phyloP scores from a whole-genome alignment of 1,284 basidiomycete genomes.

The Rhizoctonia solani region DNA sequence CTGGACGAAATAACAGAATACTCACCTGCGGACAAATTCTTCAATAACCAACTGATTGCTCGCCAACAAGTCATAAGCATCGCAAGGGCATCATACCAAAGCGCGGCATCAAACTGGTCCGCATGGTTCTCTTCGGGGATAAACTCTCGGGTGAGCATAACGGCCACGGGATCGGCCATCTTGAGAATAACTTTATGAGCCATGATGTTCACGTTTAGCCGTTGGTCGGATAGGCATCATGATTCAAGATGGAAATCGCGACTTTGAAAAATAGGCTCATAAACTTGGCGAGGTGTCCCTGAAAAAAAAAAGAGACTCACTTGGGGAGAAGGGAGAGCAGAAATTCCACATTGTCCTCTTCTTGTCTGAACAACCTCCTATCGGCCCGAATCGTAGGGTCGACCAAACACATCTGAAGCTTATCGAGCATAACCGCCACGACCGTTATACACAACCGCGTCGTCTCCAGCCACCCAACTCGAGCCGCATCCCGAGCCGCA shows the following conservation, averaged over 20 bases:
- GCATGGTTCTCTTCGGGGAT: constrained; percentile 65
- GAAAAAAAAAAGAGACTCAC: constrained; percentile 51
- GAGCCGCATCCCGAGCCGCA: constrained; percentile 65
- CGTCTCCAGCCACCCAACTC: constrained; percentile 89
- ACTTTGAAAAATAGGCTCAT: constrained; percentile 83
- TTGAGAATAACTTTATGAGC: constrained; percentile 88
- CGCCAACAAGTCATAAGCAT: constrained; percentile 85
- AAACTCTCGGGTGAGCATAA: constrained; percentile 78
- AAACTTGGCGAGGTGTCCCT: constrained; percentile 71
- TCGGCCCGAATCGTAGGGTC: constrained; percentile 67
- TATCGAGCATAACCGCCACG: constrained; percentile 89
- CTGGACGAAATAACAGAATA: constrained; percentile 23
- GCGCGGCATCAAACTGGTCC: constrained; percentile 69
- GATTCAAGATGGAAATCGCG: constrained; percentile 78
- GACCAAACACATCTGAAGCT: constrained; percentile 79
- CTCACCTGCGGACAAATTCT: constrained; percentile 85
- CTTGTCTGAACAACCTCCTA: constrained; percentile 66
- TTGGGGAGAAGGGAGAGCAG: constrained; percentile 84
- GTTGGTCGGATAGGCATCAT: constrained; percentile 90
- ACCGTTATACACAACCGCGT: constrained; percentile 83
- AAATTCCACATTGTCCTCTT: constrained; percentile 93
- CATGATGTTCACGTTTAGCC: constrained; percentile 92
- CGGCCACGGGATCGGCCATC: constrained; percentile 81
- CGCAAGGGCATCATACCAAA: constrained; percentile 84
- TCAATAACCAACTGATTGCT: constrained; percentile 93